Conservation (phyloP, 78 protist species). For the Dictyostelium firmibasis region DNA sequence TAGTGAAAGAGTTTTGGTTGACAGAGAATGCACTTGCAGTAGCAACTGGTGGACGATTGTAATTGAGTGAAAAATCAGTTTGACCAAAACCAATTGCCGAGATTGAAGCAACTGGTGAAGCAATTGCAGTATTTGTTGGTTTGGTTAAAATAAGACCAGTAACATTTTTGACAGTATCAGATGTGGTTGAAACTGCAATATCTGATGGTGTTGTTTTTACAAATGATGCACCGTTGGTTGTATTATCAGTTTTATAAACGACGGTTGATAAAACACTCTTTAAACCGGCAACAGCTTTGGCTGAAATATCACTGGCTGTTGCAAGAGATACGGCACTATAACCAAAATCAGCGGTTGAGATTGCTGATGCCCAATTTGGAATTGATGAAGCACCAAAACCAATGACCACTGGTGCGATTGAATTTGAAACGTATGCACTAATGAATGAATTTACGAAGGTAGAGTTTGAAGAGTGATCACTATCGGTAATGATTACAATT, state of each 20-base stretch:
- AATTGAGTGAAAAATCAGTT: not conserved
- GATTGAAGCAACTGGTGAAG: not conserved
- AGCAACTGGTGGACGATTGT: not conserved
- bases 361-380: not conserved
- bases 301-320: not conserved
- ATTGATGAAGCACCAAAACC: not conserved
- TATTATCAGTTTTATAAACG: not conserved
- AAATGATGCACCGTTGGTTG: not conserved
- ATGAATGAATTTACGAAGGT: not conserved
- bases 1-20: not conserved
- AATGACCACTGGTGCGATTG: not conserved
- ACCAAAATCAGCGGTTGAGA: not conserved
- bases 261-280: not conserved
- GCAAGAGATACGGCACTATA: not conserved
- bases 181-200: not conserved
- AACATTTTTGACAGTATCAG: not conserved
- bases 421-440: not conserved
- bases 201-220: not conserved
- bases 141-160: not conserved
- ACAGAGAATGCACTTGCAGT: not conserved
- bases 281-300: not conserved
- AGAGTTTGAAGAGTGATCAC: not conserved
- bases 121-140: not conserved
- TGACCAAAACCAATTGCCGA: not conserved
- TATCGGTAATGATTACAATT: slow-evolving; percentile 31